Conservation (phyloP, 2,329 filamentous ascomycete genomes). For the Diaporthe citri region DNA sequence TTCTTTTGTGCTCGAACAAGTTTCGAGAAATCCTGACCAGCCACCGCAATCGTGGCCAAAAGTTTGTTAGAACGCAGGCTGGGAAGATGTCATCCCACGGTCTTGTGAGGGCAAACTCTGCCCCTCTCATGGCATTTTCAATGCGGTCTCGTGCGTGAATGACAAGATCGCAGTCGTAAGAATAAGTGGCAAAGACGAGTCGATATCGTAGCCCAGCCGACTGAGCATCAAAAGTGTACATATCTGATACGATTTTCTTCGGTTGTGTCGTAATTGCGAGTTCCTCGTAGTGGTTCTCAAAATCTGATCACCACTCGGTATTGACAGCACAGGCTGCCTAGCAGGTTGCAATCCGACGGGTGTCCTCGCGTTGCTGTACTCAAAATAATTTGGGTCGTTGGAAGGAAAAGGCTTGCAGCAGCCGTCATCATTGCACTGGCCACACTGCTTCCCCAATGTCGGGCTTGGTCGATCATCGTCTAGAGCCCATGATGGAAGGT, state of each 20-base stretch:
- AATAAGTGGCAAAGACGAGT: not conserved
- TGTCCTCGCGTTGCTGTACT: not conserved
- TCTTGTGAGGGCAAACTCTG: not conserved
- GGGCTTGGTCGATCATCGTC: not conserved
- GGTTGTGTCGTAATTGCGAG: not conserved
- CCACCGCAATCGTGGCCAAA: not conserved
- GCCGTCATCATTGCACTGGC: not conserved
- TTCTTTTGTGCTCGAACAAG: not conserved
- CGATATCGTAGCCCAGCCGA: conserved; percentile 10
- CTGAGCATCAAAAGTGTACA: conserved; percentile 7
- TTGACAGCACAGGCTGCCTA: not conserved
- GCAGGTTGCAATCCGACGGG: not conserved
- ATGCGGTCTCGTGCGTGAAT: not conserved
- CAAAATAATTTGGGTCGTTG: not conserved
- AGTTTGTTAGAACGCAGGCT: not conserved
- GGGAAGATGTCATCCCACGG: not conserved
- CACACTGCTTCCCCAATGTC: not conserved
- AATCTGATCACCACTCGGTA: not conserved
- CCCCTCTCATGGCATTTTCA: not conserved
- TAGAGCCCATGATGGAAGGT: not conserved
- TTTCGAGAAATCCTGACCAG: not conserved
- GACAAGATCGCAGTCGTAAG: not conserved
- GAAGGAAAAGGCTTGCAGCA: not conserved
- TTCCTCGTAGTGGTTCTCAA: not conserved
- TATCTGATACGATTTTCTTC: conserved; percentile 9